Evolutionary conservation across 2,329 filamentous ascomycete species (phyloP), one percentile per base, ranked within the genome.

Genomic region (Colletotrichum agaves): DNA sequence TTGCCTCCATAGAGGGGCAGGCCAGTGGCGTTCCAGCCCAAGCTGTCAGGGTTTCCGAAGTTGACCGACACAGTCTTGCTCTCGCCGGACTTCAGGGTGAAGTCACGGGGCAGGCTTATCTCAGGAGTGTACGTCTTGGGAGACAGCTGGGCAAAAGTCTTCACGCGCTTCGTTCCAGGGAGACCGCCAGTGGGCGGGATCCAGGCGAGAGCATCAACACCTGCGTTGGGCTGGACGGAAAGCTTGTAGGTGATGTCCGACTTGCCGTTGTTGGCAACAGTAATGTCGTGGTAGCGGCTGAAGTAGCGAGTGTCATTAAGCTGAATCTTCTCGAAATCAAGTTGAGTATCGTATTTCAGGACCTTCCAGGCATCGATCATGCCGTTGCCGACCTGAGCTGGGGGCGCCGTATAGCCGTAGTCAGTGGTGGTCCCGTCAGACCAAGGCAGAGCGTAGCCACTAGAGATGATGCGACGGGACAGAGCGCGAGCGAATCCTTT

Each of bases 281-380:
- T 69, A 8, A 76, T 58, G 2, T 72, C 65, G 67, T 73, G 71
- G 39, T 73, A 72, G 49, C 69, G 71, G 41, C 73, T 69, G 70
- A 83, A 79, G 70, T 81, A 72, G 49, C 76, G 75, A 5, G 81
- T 83, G 68, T 84, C 82, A 67, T 84, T 84, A 68, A 84, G 78
- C 37, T 76, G 75, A 33, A 84, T 77, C 69, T 78, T 81, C 31
- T 78, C 77, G 4, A 78, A 79, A 19, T 77, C 76, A 39, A 84
- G 72, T n/a, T 73, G 68, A 3, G 79, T 81, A 3, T 70, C 77
- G 19, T 81, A 77, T 44, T 80, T 74, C 8, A 83, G 74, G 3
- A 81, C 77, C 69, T 82, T 79, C 64, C 75, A 79, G 27, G 79
- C 81, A 65, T 83, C 77, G 41, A 84, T 75, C 12, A 82, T 75